These are phyloP conservation scores for Candida cerambycidarum DNA, from an alignment of 805 yeast genomes.

Conservation along the genomic window DNA sequence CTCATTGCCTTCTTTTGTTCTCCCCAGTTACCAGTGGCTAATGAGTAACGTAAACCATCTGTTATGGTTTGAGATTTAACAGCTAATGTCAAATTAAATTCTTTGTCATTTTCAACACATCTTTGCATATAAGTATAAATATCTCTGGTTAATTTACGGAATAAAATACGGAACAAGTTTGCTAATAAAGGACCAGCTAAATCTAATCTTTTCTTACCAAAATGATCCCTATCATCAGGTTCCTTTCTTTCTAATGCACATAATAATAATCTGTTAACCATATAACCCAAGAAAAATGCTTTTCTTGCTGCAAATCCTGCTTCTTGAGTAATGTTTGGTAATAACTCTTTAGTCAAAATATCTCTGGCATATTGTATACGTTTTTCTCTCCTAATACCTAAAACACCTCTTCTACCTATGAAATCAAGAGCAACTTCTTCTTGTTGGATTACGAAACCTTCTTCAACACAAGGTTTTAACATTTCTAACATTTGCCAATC, in stretches of 20 bases:
- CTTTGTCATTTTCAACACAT: constrained; percentile 97
- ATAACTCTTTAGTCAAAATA: constrained; percentile 90
- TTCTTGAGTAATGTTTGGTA: constrained; percentile 96
- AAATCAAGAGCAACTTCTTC: constrained; percentile 97
- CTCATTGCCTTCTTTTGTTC: constrained; percentile 99
- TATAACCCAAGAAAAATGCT: constrained; percentile 96
- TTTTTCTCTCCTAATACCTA: constrained; percentile 94
- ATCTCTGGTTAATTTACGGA: constrained; percentile 93
- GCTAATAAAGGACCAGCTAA: constrained; percentile 98
- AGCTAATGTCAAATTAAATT: constrained; percentile 93
- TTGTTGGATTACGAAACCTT: constrained; percentile 97
- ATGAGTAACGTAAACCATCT: constrained; percentile 93
- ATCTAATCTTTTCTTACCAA: constrained; percentile 97
- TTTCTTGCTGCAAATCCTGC: constrained; percentile 97
- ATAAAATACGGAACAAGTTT: constrained; percentile 88
- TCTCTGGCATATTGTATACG: constrained; percentile 98
- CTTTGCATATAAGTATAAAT: constrained; percentile 98
- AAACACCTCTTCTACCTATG: constrained; percentile 96
- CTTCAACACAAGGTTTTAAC: constrained; percentile 98
- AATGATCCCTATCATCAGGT: constrained; percentile 99
- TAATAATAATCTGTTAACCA: constrained; percentile 90
- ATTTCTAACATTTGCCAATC: constrained; percentile 99
- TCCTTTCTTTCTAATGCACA: constrained; percentile 97
- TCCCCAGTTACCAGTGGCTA: constrained; percentile 99
- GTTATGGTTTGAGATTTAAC: constrained; percentile 97